phyloP scores from a whole-genome alignment of 441 rosid genomes.

The Gossypium schwendimanii region DNA sequence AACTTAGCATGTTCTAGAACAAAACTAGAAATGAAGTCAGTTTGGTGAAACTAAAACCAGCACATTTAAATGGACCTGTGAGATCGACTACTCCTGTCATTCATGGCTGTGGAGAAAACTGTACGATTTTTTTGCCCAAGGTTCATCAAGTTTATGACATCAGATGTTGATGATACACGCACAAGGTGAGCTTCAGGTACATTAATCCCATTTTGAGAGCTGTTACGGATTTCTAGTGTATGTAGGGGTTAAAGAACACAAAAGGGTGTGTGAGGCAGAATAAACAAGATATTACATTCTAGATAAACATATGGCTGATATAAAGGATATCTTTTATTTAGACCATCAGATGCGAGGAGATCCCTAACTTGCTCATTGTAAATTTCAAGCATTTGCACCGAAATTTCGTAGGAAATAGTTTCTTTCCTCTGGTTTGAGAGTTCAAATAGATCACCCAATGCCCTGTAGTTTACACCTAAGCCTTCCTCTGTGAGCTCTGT shows the following conservation, averaged over 20 bases:
- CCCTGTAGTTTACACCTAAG: constrained; percentile 67
- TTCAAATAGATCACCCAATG: constrained; percentile 52
- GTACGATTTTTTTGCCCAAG: constrained; percentile 61
- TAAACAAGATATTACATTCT: not conserved
- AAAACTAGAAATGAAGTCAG: not conserved
- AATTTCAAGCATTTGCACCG: constrained; percentile 66
- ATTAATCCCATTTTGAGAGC: constrained; percentile 57
- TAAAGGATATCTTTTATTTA: constrained; percentile 49
- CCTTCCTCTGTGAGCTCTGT: constrained; percentile 54
- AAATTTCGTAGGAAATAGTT: constrained; percentile 41
- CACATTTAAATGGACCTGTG: constrained; percentile 41
- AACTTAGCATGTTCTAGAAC: constrained; percentile 9
- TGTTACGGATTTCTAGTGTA: constrained; percentile 65
- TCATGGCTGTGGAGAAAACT: constrained; percentile 67
- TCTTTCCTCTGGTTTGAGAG: constrained; percentile 45
- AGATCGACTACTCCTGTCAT: constrained; percentile 79
- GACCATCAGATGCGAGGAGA: constrained; percentile 51
- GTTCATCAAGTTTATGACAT: constrained; percentile 62
- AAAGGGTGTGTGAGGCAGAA: not conserved
- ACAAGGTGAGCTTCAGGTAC: constrained; percentile 70
- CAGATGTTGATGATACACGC: constrained; percentile 54
- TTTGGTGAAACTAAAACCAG: not conserved
- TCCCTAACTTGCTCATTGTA: constrained; percentile 72
- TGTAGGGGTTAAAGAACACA: constrained; percentile 29
- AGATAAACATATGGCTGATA: not conserved